These are phyloP conservation scores for Ceratobasidium sp. DNA, from an alignment of 1,284 basidiomycete genomes.

Conservation along the genomic window DNA sequence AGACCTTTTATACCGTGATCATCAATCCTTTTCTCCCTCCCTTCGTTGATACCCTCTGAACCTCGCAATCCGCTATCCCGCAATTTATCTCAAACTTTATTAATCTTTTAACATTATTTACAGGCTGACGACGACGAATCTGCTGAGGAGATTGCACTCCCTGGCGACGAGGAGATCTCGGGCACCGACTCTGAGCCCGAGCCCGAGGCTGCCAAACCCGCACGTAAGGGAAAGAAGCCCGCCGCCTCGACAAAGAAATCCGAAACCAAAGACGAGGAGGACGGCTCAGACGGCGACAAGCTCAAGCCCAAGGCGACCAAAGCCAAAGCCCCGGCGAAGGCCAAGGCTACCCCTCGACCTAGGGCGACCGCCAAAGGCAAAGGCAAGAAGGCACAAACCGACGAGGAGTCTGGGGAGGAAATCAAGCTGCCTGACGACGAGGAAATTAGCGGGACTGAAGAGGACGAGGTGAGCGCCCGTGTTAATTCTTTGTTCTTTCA, in stretches of 20 bases:
- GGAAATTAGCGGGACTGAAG: slow-evolving; percentile 43
- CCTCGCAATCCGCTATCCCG: background rate
- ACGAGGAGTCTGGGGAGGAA: slow-evolving; percentile 25
- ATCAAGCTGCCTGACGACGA: slow-evolving; percentile 40
- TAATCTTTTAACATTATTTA: background rate
- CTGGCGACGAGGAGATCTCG: slow-evolving; percentile 38
- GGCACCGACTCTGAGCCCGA: slow-evolving; percentile 29
- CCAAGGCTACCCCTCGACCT: slow-evolving; percentile 10
- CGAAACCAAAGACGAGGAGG: slow-evolving; percentile 16
- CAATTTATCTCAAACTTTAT: background rate
- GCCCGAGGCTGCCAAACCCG: slow-evolving; percentile 11
- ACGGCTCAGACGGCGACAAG: slow-evolving; percentile 22
- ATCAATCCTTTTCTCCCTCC: background rate
- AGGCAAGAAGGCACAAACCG: slow-evolving; percentile 24
- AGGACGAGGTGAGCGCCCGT: slow-evolving; percentile 31
- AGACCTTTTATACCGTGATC: background rate
- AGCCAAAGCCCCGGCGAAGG: slow-evolving; percentile 17
- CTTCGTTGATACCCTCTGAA: background rate
- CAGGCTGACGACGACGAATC: slow-evolving; percentile 31
- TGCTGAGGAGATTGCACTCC: slow-evolving; percentile 37
- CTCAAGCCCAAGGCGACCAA: slow-evolving; percentile 22
- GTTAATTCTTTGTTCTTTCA: background rate
- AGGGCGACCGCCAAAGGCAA: slow-evolving; percentile 27
- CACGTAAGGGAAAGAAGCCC: slow-evolving; percentile 29
- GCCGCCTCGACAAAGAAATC: slow-evolving; percentile 19